Conservation (phyloP, 345 rosid genomes). For the Euphorbia lathyris region DNA sequence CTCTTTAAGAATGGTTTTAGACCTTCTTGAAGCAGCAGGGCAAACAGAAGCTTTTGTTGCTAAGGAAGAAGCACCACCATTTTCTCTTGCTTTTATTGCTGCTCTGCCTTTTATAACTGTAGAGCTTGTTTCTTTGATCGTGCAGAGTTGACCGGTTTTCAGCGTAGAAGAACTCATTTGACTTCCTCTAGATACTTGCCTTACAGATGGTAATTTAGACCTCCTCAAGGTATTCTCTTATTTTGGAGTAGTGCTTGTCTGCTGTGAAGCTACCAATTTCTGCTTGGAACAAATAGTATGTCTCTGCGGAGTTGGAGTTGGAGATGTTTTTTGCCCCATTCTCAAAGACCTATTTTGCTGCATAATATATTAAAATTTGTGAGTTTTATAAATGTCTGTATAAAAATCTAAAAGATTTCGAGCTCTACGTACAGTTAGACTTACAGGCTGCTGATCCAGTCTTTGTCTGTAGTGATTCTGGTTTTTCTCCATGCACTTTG, state of each 20-base stretch:
- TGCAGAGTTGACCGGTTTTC: constrained; percentile 26
- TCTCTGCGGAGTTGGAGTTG: constrained; percentile 28
- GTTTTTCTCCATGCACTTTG: constrained; percentile 20
- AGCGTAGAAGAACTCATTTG: constrained; percentile 16
- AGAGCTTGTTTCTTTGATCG: constrained; percentile 30
- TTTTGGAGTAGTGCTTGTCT: constrained; percentile 18
- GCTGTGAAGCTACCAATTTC: constrained; percentile 22
- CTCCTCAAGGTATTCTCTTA: constrained; percentile 26
- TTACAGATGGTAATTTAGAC: constrained; percentile 34
- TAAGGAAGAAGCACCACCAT: constrained; percentile 19
- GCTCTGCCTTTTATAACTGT: constrained; percentile 27
- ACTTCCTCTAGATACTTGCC: constrained; percentile 34
- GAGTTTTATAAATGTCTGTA: too few species aligned
- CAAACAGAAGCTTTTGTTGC: constrained; percentile 32
- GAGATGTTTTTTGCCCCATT: constrained; percentile 19
- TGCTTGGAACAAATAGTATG: constrained; percentile 25
- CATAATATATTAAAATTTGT: background rate
- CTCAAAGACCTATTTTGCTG: constrained; percentile 25
- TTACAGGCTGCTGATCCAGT: constrained; percentile 29
- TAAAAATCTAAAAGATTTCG: background rate
- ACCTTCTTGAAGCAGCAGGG: constrained; percentile 29
- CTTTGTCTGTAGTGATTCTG: constrained; percentile 9
- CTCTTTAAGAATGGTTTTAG: constrained; percentile 51
- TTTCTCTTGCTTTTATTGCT: constrained; percentile 21
- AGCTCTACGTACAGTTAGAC: constrained; percentile 1